A percentile compares a stretch with the other conserved stretches of the same genome.
phyloP scores from a whole-genome alignment of 2,329 filamentous ascomycete species.

The Neonectria coccinea region DNA sequence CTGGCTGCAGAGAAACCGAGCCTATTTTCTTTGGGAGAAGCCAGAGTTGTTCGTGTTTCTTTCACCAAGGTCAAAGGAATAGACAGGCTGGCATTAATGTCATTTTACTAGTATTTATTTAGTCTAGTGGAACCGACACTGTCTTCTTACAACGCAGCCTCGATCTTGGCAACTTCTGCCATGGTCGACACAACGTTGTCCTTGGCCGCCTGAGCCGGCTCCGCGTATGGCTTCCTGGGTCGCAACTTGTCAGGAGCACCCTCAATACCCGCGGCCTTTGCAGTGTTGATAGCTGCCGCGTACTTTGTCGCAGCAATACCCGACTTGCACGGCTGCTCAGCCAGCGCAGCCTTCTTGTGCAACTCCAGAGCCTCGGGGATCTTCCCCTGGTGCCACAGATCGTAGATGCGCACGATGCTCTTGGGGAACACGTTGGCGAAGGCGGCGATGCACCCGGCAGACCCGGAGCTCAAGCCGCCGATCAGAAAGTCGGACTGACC shows the following conservation, averaged over 20 bases:
- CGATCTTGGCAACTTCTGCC: slow-evolving; percentile 57
- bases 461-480: slow-evolving; percentile 68
- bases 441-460: slow-evolving; percentile 70
- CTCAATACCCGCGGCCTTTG: slow-evolving; percentile 55
- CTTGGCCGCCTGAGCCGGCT: slow-evolving; percentile 57
- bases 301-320: slow-evolving; percentile 55
- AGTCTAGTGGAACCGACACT: background rate
- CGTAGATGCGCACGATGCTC: slow-evolving; percentile 69
- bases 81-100: background rate
- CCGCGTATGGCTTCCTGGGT: slow-evolving; percentile 71
- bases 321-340: slow-evolving; percentile 73
- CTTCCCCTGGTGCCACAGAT: slow-evolving; percentile 69
- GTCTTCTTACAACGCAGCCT: slow-evolving; percentile 38
- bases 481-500: slow-evolving; percentile 82
- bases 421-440: slow-evolving; percentile 72
- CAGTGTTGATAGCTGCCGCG: slow-evolving; percentile 1
- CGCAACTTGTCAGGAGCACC: slow-evolving; percentile 67
- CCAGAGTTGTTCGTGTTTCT: slow-evolving; percentile 19
- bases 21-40: slow-evolving; percentile 49
- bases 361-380: slow-evolving; percentile 68
- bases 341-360: slow-evolving; percentile 72
- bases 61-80: background rate
- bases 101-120: background rate
- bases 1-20: slow-evolving; percentile 44
- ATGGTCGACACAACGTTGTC: slow-evolving; percentile 55